Evolutionary conservation across 2,329 filamentous ascomycete genomes (phyloP), one percentile per base, ranked within the genome.

Genomic region (Pseudocercospora vitis): DNA sequence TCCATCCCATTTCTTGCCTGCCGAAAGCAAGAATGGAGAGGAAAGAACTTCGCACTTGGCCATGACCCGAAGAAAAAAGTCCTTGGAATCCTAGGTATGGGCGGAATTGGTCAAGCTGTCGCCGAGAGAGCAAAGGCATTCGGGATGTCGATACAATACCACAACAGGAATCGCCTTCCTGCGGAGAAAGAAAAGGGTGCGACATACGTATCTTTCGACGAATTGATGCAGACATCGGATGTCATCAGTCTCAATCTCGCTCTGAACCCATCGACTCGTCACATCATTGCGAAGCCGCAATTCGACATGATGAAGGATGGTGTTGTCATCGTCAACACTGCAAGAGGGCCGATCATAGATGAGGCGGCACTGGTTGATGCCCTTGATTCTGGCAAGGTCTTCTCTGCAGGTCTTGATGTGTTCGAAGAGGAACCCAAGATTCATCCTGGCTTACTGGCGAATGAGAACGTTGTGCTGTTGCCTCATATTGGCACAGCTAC

Each of bases 401-500:
- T 74, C 54, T 76, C 78, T 2, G 78, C 74, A 0, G 81, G 81
- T 0, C 63, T 84, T 26, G 81, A 84, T 56, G 81, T 84, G 7
- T 84, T 78, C 50, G 80, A 84, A 63, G 73, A 78, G 46, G 81
- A 84, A 67, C 79, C 78, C 24, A 77, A 74, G 60, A 75, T 78
- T 42, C 75, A 84, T 57, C 71, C 73, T 0, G 81, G 78, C 0
- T 65, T 80, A 46, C 55, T 81, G 47, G 72, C 74, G 29, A 70
- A 77, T 46, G 72, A 75, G 62, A 78, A 79, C 47, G 75, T 73
- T 3, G 79, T 84, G 60, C 61, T 84, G 59, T 65, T 84, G 57
- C 82, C 82, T 32, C 82, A 85, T 61, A 78, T 85, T 58, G 82
- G 81, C 16, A 85, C 81, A 1, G 76, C 71, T 55, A 84, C 81